These are phyloP conservation scores for baker's yeast (Saccharomyces cerevisiae) DNA, from an alignment of 805 yeast genomes.

Conservation along the genomic window DNA sequence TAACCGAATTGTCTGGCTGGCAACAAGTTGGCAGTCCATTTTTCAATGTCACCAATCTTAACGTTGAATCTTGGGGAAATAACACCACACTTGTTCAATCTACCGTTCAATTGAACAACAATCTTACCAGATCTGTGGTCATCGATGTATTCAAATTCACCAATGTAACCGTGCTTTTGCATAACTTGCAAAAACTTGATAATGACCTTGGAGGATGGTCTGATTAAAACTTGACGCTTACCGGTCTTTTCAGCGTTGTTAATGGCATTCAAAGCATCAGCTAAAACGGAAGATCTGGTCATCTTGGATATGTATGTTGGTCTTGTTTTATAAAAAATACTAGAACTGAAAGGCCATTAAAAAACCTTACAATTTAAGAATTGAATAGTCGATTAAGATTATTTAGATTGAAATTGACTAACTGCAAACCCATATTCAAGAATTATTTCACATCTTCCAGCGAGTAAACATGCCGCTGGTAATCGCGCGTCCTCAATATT, in stretches of 20 bases:
- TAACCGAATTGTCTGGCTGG: slow-evolving; percentile 99
- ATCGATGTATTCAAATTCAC: slow-evolving; percentile 95
- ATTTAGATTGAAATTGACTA: neutral
- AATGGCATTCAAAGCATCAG: slow-evolving; percentile 96
- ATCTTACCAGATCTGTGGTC: slow-evolving; percentile 99
- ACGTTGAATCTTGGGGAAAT: slow-evolving; percentile 98
- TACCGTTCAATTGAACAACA: slow-evolving; percentile 93
- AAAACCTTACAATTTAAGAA: neutral
- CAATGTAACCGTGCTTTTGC: slow-evolving; percentile 98
- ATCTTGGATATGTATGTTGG: slow-evolving; percentile 37
- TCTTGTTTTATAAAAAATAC: neutral
- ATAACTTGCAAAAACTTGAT: slow-evolving; percentile 93
- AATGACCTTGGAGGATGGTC: slow-evolving; percentile 98
- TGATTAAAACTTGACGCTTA: slow-evolving; percentile 95
- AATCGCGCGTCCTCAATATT: neutral
- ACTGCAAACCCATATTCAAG: neutral
- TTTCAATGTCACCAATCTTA: slow-evolving; percentile 89
- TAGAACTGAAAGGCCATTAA: neutral
- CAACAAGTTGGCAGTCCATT: slow-evolving; percentile 96
- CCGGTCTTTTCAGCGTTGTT: slow-evolving; percentile 99
- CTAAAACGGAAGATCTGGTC: slow-evolving; percentile 98
- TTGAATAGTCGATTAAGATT: neutral
- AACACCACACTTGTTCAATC: slow-evolving; percentile 98
- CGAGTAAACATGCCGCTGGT: neutral
- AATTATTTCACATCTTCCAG: neutral